Percentiles rank a stretch among this genome's conserved stretches.
Conservation (phyloP, 352 stramenopile genomes). For the Phytophthora uliginosa region DNA sequence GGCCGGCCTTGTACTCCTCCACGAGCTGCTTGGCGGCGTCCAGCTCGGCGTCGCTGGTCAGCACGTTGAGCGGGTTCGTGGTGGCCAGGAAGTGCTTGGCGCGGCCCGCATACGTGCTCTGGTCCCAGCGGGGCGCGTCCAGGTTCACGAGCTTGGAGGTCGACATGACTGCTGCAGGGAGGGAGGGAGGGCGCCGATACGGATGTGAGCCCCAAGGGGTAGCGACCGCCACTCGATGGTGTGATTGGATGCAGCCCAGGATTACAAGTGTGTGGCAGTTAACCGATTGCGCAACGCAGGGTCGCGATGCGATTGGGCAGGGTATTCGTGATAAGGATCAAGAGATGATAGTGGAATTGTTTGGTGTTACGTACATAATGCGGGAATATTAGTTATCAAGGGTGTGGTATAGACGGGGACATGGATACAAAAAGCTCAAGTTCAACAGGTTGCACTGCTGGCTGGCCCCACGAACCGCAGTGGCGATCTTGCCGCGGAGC, state of each 20-base stretch:
- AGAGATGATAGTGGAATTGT: not conserved
- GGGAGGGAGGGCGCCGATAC: slow-evolving; percentile 7
- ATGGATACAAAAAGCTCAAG: slow-evolving; percentile 19
- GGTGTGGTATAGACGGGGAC: not conserved
- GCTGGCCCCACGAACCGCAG: not conserved
- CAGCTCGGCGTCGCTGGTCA: slow-evolving; percentile 80
- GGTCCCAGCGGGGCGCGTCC: slow-evolving; percentile 86
- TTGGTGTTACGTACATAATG: not conserved
- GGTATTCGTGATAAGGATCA: not conserved
- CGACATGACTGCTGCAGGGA: slow-evolving; percentile 20
- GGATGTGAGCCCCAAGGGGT: slow-evolving; percentile 8
- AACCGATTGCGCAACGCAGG: slow-evolving; percentile 24
- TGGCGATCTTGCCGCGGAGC: slow-evolving; percentile 11
- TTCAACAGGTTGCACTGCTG: slow-evolving; percentile 16
- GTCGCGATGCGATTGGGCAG: not conserved
- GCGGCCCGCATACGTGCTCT: slow-evolving; percentile 82
- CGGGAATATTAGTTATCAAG: not conserved
- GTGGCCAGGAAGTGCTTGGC: slow-evolving; percentile 89
- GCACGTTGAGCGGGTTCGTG: slow-evolving; percentile 89
- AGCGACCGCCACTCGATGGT: slow-evolving; percentile 14
- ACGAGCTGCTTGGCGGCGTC: slow-evolving; percentile 78
- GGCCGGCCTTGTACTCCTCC: slow-evolving; percentile 68
- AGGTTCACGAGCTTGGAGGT: slow-evolving; percentile 48
- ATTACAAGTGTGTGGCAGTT: slow-evolving; percentile 16
- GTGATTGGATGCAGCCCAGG: slow-evolving; percentile 28